Conservation (phyloP, 2,329 filamentous ascomycete species). For the Fusarium poae region DNA sequence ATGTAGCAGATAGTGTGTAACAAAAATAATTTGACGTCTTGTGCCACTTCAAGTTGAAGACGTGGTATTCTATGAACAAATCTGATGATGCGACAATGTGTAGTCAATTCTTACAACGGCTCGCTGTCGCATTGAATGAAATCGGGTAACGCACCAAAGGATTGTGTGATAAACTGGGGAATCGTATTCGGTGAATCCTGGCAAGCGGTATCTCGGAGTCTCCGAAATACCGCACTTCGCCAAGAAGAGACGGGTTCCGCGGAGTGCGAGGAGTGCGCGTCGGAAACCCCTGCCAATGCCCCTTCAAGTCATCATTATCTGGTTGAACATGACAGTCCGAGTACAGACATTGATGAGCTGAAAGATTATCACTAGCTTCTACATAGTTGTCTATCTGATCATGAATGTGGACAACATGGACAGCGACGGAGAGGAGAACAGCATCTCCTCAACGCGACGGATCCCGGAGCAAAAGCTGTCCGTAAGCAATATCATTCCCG, state of each 20-base stretch:
- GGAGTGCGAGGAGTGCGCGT: not conserved
- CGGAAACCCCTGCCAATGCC: not conserved
- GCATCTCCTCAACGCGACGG: not conserved
- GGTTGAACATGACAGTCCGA: not conserved
- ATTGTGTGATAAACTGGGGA: not conserved
- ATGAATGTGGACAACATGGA: not conserved
- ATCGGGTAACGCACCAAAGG: no score
- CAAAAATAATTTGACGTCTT: not conserved
- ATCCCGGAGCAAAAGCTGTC: slow-evolving; percentile 22
- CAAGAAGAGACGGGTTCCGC: not conserved
- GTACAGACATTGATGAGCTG: not conserved
- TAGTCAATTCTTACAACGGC: not conserved
- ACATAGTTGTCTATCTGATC: not conserved
- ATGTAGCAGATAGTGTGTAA: not conserved
- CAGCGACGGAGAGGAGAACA: slow-evolving; percentile 10
- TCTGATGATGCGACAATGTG: not conserved
- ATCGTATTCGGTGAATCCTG: not conserved
- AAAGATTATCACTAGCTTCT: not conserved
- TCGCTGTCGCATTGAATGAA: not conserved
- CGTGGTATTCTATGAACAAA: not conserved
- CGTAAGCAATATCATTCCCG: not conserved
- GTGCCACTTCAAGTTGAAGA: not conserved
- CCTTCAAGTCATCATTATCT: not conserved
- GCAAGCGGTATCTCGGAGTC: not conserved
- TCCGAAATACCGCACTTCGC: not conserved